Evolutionary conservation across 2,329 filamentous ascomycete genomes (phyloP), one percentile per base, ranked within the genome.

Genomic region (Aspergillus pseudoviridinutans): DNA sequence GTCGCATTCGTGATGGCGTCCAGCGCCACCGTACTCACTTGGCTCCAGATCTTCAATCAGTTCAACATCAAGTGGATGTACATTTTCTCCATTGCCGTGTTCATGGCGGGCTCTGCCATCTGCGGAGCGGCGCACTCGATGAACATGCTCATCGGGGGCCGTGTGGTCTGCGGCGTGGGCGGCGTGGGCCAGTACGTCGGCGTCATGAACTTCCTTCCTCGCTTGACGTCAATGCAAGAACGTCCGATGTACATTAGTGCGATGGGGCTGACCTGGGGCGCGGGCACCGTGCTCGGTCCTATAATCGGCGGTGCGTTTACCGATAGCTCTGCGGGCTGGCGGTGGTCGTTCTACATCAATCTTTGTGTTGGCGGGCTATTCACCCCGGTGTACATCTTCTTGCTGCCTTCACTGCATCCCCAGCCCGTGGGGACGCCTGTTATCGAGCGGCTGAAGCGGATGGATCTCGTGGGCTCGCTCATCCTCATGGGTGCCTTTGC

Each of bases 311-410:
- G 55, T 9, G 60, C 51, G 22, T 62, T 63, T 28, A 56, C 53
- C 20, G 53, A 56, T 17, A 60, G 55, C 41, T 53, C 53, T n/a
- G 58, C 56, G 22, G 46, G 46, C 12, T 74, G 71, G 71, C 64
- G 68, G 49, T 74, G 68, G 70, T 75, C 73, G 1, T 81, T 82
- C 64, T 87, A 86, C 63, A 79, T 86, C 70, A 86, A 85, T 61
- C 72, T 85, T 0, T 67, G 74, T 32, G 68, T 80, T 50, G 74
- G 80, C 0, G 82, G 71, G 8, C 64, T 75, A 6, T 71, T 74
- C 32, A 65, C 75, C 3, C 76, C 80, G 0, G 72, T 78, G 28
- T 74, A 77, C 24, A 27, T 83, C 29, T 76, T 80, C 58, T 61
- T 77, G 6, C 71, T 83, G 0, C 74, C 67, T 49, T 44, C 41